Base-by-base conservation (phyloP, 78 protist genomes). In the Abeoforma whisleri region DNA sequence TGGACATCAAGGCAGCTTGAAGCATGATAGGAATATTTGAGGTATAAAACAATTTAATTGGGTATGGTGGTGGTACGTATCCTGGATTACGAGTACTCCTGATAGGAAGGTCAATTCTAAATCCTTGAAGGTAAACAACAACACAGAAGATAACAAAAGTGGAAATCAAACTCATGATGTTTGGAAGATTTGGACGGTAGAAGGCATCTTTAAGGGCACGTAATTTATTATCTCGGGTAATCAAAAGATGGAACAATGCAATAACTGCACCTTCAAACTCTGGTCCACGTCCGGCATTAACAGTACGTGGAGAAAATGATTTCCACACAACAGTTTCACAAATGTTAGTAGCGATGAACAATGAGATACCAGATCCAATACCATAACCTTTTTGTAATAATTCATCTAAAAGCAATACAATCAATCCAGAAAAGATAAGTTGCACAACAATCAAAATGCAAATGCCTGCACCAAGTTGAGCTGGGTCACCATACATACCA, bases 261-360 rank as follows among this genome's bases (percentile, higher is more conserved):
- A 98, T 93, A 84, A 99, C 48, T 39, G 99, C 99, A 37, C 99
- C 99, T 92, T 99, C 99, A 81, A 97, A 98, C 94, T 99, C 99
- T 57, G 92, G 88, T 40, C 99, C 99, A 39, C 94, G 90, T 77
- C 99, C 99, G 34, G 88, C 82, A 95, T 93, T 95, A 93, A 93
- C 71, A 87, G 99, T 98, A 88, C 93, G 91, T 86, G 99, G 99
- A 68, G 96, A 91, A 93, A 99, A 93, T 12, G 99, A 80, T 92
- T 93, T 92, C 99, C 99, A 99, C 39, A 99, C 68, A 90, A 99
- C 98, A 77, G 87, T 92, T 93, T 99, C 99, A 93, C 99, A 99
- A 71, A 97, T 95, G 96, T 97, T 97, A 91, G 99, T 94, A 81
- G 99, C 99, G 40, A 99, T 98, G 93, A 99, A 99, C 85, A 99